These are phyloP conservation scores for Chromosphaera perkinsii DNA, from an alignment of 208 protist species.

Conservation along the genomic window DNA sequence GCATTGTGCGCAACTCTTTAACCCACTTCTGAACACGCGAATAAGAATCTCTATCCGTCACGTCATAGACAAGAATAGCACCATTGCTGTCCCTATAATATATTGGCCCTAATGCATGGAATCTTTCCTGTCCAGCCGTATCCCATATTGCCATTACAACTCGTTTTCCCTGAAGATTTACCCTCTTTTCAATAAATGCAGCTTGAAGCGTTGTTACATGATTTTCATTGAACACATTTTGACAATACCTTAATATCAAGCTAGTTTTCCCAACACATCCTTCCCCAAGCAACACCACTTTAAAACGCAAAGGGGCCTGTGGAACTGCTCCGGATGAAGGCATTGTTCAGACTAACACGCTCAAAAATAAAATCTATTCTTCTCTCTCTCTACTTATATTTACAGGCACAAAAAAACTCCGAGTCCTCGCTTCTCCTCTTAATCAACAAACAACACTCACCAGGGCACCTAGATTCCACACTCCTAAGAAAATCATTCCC, in stretches of 20 bases:
- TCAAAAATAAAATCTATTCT: too few relatives aligned
- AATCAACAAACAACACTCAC: too few relatives aligned
- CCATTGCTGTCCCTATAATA: conserved; percentile 78
- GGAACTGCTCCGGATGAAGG: not conserved
- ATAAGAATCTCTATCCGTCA: conserved; percentile 69
- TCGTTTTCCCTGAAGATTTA: conserved; percentile 47
- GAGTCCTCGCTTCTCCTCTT: too few relatives aligned
- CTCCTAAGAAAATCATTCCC: too few relatives aligned
- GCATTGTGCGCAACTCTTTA: conserved; percentile 79
- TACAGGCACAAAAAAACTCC: too few relatives aligned
- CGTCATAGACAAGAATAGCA: conserved; percentile 87
- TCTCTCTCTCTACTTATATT: too few relatives aligned
- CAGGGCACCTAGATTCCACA: too few relatives aligned
- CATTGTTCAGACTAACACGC: too few relatives aligned
- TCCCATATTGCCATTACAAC: conserved; percentile 61
- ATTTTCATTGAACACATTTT: conserved; percentile 58
- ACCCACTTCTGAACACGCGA: conserved; percentile 76
- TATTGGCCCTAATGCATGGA: conserved; percentile 75
- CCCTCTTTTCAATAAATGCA: conserved; percentile 51
- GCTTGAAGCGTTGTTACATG: conserved; percentile 53
- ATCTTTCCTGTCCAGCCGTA: conserved; percentile 77
- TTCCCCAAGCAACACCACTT: conserved; percentile 37
- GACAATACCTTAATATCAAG: conserved; percentile 56
- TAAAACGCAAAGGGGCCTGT: not conserved
- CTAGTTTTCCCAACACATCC: conserved; percentile 68